Percentiles rank a stretch among this genome's conserved stretches.
These are phyloP conservation scores for Lepidium campestre DNA, from an alignment of 441 rosid genomes.

Conservation along the genomic window DNA sequence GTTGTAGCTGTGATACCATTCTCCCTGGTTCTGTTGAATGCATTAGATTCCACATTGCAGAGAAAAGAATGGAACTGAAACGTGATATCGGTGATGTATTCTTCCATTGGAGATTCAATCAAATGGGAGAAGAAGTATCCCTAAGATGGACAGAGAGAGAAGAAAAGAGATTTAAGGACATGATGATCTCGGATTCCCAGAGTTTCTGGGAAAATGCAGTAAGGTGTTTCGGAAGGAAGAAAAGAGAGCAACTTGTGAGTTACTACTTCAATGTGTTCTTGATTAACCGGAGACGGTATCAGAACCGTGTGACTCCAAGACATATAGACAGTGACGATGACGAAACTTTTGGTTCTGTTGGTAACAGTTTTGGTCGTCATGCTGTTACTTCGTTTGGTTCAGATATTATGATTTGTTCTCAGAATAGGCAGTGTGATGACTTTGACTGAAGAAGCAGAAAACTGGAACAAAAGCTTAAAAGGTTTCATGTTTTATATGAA, in stretches of 20 bases:
- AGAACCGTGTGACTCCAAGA: conserved; percentile 51
- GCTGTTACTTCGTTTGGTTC: conserved; percentile 33
- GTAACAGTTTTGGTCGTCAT: conserved; percentile 40
- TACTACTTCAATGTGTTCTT: conserved; percentile 57
- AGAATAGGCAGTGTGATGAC: conserved; percentile 45
- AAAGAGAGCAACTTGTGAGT: conserved; percentile 40
- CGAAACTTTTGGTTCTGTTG: conserved; percentile 41
- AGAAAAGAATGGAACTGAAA: conserved; percentile 53
- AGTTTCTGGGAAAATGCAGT: conserved; percentile 32
- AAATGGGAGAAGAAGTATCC: conserved; percentile 63
- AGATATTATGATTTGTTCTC: conserved; percentile 38
- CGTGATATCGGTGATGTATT: conserved; percentile 43
- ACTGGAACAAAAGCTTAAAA: not conserved
- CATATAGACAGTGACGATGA: conserved; percentile 52
- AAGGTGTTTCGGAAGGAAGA: conserved; percentile 34
- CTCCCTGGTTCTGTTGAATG: conserved; percentile 42
- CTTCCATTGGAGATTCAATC: conserved; percentile 45
- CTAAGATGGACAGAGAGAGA: conserved; percentile 48
- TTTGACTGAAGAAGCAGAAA: conserved; percentile 26
- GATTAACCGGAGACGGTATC: conserved; percentile 45
- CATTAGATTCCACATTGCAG: conserved; percentile 51
- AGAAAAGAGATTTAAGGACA: conserved; percentile 39
- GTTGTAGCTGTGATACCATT: conserved; percentile 31
- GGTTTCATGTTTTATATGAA: not conserved
- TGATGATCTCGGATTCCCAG: conserved; percentile 25